Conservation (phyloP, 2,329 filamentous ascomycete genomes). For the Colletotrichum tamarilloi region DNA sequence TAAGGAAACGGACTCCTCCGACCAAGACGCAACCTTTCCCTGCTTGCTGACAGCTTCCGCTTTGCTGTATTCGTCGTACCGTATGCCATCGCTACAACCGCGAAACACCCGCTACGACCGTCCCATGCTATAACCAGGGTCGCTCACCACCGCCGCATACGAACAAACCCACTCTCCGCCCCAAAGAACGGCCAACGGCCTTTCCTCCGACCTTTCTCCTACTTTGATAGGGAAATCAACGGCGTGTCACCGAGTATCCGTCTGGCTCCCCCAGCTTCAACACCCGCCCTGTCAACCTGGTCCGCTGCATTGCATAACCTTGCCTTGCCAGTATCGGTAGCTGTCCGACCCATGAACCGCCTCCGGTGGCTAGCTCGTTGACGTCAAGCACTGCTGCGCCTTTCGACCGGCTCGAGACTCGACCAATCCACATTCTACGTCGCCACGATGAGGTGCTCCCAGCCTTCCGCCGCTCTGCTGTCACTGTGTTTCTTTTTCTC, state of each 20-base stretch:
- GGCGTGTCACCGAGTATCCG: not conserved
- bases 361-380: conserved; percentile 1
- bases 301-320: conserved; percentile 15
- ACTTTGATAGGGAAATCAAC: not conserved
- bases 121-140: conserved; percentile 1
- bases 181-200: not conserved
- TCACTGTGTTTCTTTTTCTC: conserved; percentile 37
- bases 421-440: not conserved
- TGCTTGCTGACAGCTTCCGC: not conserved
- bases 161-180: conserved; percentile 25
- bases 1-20: conserved; percentile 16
- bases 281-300: conserved; percentile 9
- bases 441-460: conserved; percentile 28
- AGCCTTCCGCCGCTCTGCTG: conserved; percentile 41
- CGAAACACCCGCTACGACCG: not conserved
- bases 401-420: not conserved
- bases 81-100: not conserved
- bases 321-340: not conserved
- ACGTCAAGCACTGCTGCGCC: not conserved
- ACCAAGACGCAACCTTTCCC: not conserved
- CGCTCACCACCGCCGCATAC: conserved; percentile 3
- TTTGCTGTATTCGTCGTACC: not conserved
- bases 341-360: conserved; percentile 14
- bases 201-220: conserved; percentile 7
- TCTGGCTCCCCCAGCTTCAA: conserved; percentile 10